Conservation (phyloP, 164 flowering plant genomes). For the Annona cherimola region DNA sequence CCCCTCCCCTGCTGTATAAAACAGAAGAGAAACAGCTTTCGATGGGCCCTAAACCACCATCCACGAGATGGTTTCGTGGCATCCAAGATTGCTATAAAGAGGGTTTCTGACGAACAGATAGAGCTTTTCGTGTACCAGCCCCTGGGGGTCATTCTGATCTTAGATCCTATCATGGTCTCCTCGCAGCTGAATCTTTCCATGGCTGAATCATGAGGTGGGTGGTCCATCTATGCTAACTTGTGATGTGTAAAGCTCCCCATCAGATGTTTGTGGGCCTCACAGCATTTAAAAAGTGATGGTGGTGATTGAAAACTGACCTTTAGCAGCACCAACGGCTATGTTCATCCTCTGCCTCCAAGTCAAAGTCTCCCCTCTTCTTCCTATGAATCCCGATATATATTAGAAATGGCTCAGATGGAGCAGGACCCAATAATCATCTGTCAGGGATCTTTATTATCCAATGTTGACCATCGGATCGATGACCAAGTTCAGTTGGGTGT, state of each 20-base stretch:
- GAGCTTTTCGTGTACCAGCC: too few species aligned
- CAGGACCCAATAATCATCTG: not conserved
- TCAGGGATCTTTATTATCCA: not conserved
- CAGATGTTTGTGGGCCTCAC: not conserved
- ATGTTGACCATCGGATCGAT: not conserved
- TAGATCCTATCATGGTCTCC: too few species aligned
- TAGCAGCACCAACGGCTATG: slow-evolving; percentile 73
- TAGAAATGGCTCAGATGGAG: not conserved
- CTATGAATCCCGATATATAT: slow-evolving; percentile 13
- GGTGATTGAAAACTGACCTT: slow-evolving; percentile 28
- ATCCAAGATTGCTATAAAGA: too few species aligned
- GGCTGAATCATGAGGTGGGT: not conserved
- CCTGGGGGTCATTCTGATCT: too few species aligned
- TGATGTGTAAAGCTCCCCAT: not conserved
- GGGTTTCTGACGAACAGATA: too few species aligned
- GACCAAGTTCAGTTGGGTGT: not conserved
- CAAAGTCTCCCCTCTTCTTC: slow-evolving; percentile 42
- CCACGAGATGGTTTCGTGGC: not conserved
- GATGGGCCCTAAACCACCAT: not conserved
- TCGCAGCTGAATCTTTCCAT: not conserved
- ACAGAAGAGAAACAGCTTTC: not conserved
- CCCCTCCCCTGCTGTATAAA: not conserved
- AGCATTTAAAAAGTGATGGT: not conserved
- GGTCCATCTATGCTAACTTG: not conserved
- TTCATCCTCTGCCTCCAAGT: slow-evolving; percentile 71